These are phyloP conservation scores for Prunus salicina DNA, from an alignment of 306 rosid genomes.

Conservation along the genomic window DNA sequence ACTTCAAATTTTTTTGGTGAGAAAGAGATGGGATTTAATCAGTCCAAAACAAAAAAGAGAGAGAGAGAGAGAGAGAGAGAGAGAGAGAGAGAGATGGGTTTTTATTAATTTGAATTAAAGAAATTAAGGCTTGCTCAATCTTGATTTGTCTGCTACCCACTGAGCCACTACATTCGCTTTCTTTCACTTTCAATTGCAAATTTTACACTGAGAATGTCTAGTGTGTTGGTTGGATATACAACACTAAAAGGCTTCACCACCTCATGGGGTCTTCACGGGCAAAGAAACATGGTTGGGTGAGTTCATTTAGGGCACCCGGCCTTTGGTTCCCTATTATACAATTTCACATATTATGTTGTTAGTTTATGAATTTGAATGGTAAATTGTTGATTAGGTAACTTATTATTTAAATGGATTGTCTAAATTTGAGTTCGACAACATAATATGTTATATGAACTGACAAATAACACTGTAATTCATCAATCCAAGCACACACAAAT, in stretches of 20 bases:
- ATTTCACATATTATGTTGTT: no score
- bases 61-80: background rate
- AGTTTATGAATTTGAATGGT: background rate
- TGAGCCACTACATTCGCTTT: slow-evolving; percentile 18
- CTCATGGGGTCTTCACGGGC: background rate
- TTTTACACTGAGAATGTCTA: background rate
- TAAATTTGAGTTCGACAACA: no score
- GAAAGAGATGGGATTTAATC: background rate
- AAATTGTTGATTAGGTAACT: no score
- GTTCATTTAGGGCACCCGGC: background rate
- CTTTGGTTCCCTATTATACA: background rate
- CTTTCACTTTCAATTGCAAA: slow-evolving; percentile 7
- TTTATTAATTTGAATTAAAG: background rate
- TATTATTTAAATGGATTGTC: no score
- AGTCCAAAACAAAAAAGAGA: background rate
- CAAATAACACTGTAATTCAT: background rate
- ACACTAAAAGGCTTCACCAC: slow-evolving; percentile 12
- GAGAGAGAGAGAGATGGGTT: background rate
- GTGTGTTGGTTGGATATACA: background rate
- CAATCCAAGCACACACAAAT: background rate
- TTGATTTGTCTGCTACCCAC: background rate
- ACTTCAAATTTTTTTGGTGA: background rate
- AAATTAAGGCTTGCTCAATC: background rate
- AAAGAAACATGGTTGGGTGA: slow-evolving; percentile 1
- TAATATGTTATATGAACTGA: no score